Evolutionary conservation across 768 basidiomycete genomes (phyloP).

Genomic region (Tulasnella calospora): DNA sequence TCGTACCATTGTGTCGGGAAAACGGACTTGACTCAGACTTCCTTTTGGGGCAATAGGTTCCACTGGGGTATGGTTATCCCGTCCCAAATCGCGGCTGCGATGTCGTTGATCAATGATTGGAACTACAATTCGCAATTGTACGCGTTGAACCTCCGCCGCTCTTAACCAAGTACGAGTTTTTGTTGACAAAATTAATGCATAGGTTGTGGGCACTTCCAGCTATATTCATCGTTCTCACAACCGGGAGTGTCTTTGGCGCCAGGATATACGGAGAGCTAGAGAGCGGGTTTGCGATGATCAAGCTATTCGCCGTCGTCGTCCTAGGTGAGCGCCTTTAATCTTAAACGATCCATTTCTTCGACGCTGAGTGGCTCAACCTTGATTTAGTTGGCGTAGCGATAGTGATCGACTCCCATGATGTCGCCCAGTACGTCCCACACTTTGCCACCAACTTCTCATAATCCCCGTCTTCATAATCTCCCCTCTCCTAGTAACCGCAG

Average conservation of each 20-base stretch:
- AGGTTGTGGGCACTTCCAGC: too few species aligned
- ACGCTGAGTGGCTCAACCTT: too few species aligned
- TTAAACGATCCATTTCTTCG: too few species aligned
- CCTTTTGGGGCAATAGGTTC: not conserved
- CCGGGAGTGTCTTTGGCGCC: not conserved
- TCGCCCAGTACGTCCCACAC: not conserved
- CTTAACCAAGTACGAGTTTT: not conserved
- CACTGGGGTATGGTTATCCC: constrained; percentile 19
- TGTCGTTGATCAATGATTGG: constrained; percentile 12
- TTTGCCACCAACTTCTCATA: not conserved
- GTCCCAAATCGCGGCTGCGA: constrained; percentile 10
- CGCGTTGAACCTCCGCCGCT: not conserved
- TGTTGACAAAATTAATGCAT: not conserved
- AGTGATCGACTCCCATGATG: not conserved
- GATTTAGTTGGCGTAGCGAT: not conserved
- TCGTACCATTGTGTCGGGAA: not conserved
- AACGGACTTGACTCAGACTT: not conserved
- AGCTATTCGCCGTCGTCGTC: not conserved
- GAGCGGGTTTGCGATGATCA: not conserved
- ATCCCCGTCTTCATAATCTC: too few species aligned
- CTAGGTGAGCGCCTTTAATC: constrained; percentile 8
- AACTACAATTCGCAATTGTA: not conserved
- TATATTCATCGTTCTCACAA: not conserved
- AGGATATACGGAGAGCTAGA: constrained; percentile 14
- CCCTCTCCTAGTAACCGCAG: not conserved